Base-by-base conservation (phyloP, 2,329 filamentous ascomycete genomes). In the Penicillium paneum region DNA sequence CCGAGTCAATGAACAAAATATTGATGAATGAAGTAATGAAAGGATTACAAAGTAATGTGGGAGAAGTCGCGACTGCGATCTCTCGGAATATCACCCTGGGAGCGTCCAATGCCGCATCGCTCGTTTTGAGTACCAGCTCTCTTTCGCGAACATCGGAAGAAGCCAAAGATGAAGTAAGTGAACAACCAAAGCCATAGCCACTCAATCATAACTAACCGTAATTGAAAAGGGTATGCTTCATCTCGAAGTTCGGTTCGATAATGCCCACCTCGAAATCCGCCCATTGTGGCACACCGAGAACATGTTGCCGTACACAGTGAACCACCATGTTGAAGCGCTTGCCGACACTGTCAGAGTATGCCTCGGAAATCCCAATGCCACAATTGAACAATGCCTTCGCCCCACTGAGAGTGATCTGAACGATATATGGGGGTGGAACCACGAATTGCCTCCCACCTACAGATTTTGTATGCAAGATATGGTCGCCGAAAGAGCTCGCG, bases 361-460 rank as follows among this genome's bases (percentile, higher is more conserved):
- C 53, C 55, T 76, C 21, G 58, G 65, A 11, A 66, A 64, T 32
- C 67, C 66, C 1, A 52, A 63, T 1, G 50, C 56, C 5, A 55
- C 71, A 4, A 62, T 79, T 15, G 58, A 71, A 53, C 57, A 69
- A 15, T 67, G 61, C 39, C 59, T 77, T 35, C 60, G 62, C 1
- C 72, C 72, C 10, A 67, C 67, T 5, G 40, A 45, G 12, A 53
- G 65, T n/a, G 78, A 81, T 52, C 61, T 79, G 4, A 62, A 73
- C 15, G 66, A 76, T 21, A 72, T 81, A 40, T 81, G 79, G 79
- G 63, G 64, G 3, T 79, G 78, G 76, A 81, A 80, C 42, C 66
- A 76, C 28, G 55, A 69, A 2, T 56, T 81, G 2, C 78, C 78
- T 19, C 74, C 76, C 2, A 70, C 71, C 1, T 68, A 75, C 49